Evolutionary conservation across 768 basidiomycete species (phyloP), one percentile per base, ranked within the genome.

Genomic region (Trametes elegans): DNA sequence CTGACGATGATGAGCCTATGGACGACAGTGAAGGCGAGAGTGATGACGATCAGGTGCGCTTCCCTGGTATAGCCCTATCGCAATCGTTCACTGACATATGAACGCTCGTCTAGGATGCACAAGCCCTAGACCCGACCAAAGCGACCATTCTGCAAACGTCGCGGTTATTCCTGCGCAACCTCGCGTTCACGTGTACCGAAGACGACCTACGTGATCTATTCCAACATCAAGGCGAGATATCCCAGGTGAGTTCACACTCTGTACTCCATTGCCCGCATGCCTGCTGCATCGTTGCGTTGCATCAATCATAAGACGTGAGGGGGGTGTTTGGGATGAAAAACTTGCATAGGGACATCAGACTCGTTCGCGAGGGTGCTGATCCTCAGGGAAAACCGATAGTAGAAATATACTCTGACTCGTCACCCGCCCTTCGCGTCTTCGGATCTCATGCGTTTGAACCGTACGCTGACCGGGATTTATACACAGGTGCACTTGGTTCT

Each of bases 121-220:
- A n/a, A n/a, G n/a, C n/a, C n/a, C n/a, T n/a, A n/a, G 62, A 71
- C 29, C 60, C 70, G 3, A 60, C 62, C 1, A 71, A 72, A 56
- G 62, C 68, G 24, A 82, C 84, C 1, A 87, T 96, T 48, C 71
- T 87, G 5, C 78, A 80, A 53, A 95, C 93, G 0, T 79, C 83
- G 1, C 82, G 95, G 4, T 74, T 98, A 2, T 98, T 98, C 66
- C 73, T 99, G 5, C 91, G 97, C n/a, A 99, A 98, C 66, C 71
- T 99, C n/a, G 78, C 93, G 0, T 98, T 93, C 64, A 81, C 86
- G 0, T 91, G 89, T 53, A 86, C 87, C 7, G 80, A 88, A 16
- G 69, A 75, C 2, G 93, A 97, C 45, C 71, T 98, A 0, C 64
- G 69, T 2, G 76, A 78, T 11, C 75, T 85, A 2, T 93, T 94